Conservation (phyloP, 768 basidiomycete genomes). For the Mycena belliarum region DNA sequence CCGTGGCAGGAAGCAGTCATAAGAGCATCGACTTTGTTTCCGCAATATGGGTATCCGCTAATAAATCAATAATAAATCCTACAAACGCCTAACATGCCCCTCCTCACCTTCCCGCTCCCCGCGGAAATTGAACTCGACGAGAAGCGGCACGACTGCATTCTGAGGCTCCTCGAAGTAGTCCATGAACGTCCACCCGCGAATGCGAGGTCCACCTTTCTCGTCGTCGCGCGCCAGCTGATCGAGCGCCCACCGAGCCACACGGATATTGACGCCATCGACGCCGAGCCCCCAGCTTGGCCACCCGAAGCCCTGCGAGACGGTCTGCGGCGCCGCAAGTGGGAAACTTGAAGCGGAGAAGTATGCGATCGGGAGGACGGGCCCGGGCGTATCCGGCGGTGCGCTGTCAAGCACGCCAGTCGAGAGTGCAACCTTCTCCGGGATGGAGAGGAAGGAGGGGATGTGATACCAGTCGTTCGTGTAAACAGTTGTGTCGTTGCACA, state of each 20-base stretch:
- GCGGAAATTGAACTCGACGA: conserved; percentile 79
- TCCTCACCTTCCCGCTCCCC: conserved; percentile 34
- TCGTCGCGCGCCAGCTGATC: conserved; percentile 41
- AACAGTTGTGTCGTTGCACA: conserved; percentile 66
- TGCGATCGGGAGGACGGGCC: conserved; percentile 65
- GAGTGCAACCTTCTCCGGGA: conserved; percentile 77
- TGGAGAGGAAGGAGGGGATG: conserved; percentile 76
- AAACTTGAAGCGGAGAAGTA: conserved; percentile 82
- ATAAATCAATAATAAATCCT: too few relatives aligned
- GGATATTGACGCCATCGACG: conserved; percentile 82
- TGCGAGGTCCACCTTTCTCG: conserved; percentile 35
- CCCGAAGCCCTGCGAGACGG: conserved; percentile 80
- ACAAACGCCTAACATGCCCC: neutral
- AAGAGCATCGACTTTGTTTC: too few relatives aligned
- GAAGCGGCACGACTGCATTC: conserved; percentile 56
- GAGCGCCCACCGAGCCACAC: conserved; percentile 73
- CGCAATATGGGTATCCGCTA: too few relatives aligned
- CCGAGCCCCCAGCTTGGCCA: conserved; percentile 78
- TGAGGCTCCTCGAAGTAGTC: conserved; percentile 72
- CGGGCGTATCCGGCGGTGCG: conserved; percentile 30
- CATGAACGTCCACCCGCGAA: conserved; percentile 76
- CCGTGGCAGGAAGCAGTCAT: too few relatives aligned
- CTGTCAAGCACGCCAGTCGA: conserved; percentile 56
- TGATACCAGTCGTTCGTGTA: conserved; percentile 81
- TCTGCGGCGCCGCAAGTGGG: conserved; percentile 77